Evolutionary conservation across 441 rosid species (phyloP).

Genomic region (Cnidoscolus chayamansa): DNA sequence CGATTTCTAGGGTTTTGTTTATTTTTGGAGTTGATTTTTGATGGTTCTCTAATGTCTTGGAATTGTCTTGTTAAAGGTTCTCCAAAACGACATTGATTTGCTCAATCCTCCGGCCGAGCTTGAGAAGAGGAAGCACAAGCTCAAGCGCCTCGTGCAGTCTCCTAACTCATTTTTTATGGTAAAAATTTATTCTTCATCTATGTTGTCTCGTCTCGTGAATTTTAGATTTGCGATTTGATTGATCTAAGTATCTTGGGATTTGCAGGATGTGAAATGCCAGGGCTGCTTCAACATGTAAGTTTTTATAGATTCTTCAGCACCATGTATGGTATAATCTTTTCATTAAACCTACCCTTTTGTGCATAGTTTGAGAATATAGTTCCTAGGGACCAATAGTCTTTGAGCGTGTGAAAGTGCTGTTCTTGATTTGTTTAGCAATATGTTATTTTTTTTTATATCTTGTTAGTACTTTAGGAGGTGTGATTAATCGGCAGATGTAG

Average conservation of each 20-base stretch:
- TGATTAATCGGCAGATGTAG: no score
- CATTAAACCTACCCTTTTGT: no score
- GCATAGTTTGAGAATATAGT: no score
- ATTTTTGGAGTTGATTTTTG: background rate
- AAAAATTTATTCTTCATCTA: background rate
- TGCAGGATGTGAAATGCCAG: conserved; percentile 61
- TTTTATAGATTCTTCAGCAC: background rate
- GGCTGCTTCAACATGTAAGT: conserved; percentile 67
- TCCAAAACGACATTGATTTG: conserved; percentile 50
- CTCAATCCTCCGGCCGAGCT: conserved; percentile 53
- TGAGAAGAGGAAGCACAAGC: conserved; percentile 58
- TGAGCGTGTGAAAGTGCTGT: no score
- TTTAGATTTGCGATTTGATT: background rate
- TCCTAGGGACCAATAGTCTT: no score
- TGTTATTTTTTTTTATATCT: no score
- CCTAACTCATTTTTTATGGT: conserved; percentile 62
- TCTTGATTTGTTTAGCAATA: no score
- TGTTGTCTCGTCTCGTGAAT: no score
- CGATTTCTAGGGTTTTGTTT: no score
- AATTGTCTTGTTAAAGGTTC: conserved; percentile 30
- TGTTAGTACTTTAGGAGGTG: no score
- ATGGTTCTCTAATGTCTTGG: background rate
- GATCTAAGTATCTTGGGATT: background rate
- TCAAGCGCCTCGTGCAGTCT: conserved; percentile 52
- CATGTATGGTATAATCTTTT: background rate